Base-by-base conservation (phyloP, 2,329 filamentous ascomycete species). In the Fusarium sp. region DNA sequence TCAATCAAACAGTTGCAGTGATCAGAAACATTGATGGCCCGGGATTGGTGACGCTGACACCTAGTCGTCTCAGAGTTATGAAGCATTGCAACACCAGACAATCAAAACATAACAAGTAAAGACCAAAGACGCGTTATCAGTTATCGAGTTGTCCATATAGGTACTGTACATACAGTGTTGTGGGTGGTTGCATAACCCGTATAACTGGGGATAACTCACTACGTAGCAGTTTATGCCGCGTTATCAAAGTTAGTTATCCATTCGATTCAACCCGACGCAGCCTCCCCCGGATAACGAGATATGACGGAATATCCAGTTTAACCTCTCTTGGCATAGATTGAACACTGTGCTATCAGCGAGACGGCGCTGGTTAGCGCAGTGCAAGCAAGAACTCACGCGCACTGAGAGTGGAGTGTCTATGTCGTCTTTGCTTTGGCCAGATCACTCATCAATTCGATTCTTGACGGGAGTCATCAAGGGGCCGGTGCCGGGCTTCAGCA, bases 31-130 rank as follows among this genome's bases (percentile, higher is more conserved):
- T 64, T 59, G 49, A 44, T 30, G 58, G 33, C 54, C 57, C 35
- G 37, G 65, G 62, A 60, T 62, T 67, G 59, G 64, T 41, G 60
- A 65, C 32, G 59, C 30, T 68, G 65, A 68, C 68, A 68, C 50
- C 56, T 46, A 22, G 64, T 67, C 66, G 66, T 69, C 66, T 69
- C 66, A 69, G 66, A 53, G 46, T 63, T 43, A 69, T 61, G 66
- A 63, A 68, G 62, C 56, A 56, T 58, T 67, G 56, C 62, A 48
- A 68, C 61, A 40, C 44, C 49, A 62, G 33, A 30, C 22, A 59
- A 67, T 53, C 65, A 55, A 69, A 67, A 70, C 57, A 70, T 53
- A 53, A 70, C 66, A 62, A 58, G 49, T 28, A 11, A 67, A 44
- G 43, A 28, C 10, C 26, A 28, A 10, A 28, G 26, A 68, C 56